These are phyloP conservation scores for Volvox reticuliferus DNA, from an alignment of 139 green algal species.

Conservation along the genomic window DNA sequence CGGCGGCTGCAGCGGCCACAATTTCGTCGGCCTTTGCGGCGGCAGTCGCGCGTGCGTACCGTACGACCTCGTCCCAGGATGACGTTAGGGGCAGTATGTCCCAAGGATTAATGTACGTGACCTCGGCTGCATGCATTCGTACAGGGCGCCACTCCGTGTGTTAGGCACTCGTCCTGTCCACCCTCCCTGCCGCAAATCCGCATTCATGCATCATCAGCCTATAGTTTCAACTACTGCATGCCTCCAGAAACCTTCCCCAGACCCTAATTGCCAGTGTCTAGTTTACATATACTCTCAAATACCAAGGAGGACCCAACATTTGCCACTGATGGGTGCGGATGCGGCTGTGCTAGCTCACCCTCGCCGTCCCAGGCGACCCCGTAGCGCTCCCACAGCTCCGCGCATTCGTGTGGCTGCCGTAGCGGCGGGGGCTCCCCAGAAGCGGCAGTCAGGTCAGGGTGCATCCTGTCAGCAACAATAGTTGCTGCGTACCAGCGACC, in stretches of 20 bases:
- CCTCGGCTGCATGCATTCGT: not conserved
- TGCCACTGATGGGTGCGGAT: too few relatives aligned
- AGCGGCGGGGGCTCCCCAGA: not conserved
- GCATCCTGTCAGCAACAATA: not conserved
- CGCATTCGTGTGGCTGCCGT: not conserved
- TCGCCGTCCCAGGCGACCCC: not conserved
- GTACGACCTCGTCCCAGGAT: conserved; percentile 20
- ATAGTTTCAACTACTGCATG: too few relatives aligned
- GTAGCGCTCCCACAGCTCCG: conserved; percentile 27
- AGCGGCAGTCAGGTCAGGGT: not conserved
- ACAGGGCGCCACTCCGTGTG: not conserved
- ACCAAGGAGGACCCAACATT: too few relatives aligned
- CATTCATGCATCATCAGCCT: too few relatives aligned
- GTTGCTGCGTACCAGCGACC: not conserved
- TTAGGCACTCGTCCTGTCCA: too few relatives aligned
- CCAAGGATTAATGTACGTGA: not conserved
- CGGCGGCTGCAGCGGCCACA: not conserved
- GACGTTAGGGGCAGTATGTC: not conserved
- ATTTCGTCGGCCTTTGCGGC: conserved; percentile 13
- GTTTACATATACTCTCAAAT: too few relatives aligned
- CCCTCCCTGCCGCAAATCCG: too few relatives aligned
- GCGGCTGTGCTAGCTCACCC: not conserved
- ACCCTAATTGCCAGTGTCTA: too few relatives aligned
- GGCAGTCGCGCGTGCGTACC: not conserved
- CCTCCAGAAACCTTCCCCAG: too few relatives aligned